A percentile compares a stretch with the other conserved stretches of the same genome.
Evolutionary conservation across 1,139 yeast species (phyloP).

Genomic region (Pichia kudriavzevii): DNA sequence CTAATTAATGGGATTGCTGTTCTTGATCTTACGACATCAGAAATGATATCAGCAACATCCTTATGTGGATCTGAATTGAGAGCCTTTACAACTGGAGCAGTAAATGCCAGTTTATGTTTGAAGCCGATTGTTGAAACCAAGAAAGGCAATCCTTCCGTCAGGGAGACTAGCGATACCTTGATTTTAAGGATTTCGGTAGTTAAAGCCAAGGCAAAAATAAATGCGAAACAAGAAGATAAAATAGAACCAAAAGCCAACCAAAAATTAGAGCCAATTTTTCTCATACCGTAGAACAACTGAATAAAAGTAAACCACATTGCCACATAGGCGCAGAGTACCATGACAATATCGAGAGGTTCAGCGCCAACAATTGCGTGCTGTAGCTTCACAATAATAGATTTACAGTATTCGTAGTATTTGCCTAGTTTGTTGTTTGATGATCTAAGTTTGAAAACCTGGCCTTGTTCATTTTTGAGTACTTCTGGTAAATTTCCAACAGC

Average conservation of each 20-base stretch:
- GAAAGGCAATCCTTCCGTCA: constrained; percentile 91
- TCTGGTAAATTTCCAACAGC: constrained; percentile 28
- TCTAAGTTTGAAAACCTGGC: constrained; percentile 50
- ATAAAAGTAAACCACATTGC: constrained; percentile 87
- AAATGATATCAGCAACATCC: constrained; percentile 41
- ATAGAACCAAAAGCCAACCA: constrained; percentile 86
- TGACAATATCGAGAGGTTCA: constrained; percentile 77
- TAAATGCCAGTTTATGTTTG: constrained; percentile 75
- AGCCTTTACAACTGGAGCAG: constrained; percentile 51
- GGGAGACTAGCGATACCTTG: constrained; percentile 62
- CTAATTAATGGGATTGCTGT: constrained; percentile 61
- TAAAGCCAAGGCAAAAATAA: constrained; percentile 71
- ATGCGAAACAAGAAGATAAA: constrained; percentile 77
- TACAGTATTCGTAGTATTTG: constrained; percentile 57
- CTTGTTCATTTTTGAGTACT: constrained; percentile 36
- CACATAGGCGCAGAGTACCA: constrained; percentile 73
- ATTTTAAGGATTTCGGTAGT: constrained; percentile 47
- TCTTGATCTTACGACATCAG: constrained; percentile 57
- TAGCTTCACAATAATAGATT: constrained; percentile 39
- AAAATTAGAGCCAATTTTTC: constrained; percentile 70
- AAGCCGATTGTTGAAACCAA: constrained; percentile 90
- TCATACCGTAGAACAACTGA: constrained; percentile 76
- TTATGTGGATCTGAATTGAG: constrained; percentile 31
- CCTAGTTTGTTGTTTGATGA: constrained; percentile 52
- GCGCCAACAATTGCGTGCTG: constrained; percentile 60